Conservation (phyloP, 192 early-diverging fungal species). For the Coemansia sp. region DNA sequence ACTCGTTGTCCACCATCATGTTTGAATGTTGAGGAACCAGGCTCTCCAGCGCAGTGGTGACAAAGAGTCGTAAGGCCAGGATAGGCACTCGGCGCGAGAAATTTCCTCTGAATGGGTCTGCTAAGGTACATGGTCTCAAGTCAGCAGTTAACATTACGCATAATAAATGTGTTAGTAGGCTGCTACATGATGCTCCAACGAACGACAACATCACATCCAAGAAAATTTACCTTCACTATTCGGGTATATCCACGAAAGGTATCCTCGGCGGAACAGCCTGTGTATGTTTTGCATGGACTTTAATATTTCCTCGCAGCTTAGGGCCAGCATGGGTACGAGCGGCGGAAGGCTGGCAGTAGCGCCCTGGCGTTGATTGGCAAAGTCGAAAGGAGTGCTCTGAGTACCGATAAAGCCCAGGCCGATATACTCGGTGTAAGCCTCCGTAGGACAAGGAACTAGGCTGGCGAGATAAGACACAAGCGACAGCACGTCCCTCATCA, state of each 20-base stretch:
- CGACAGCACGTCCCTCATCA: conserved; percentile 27
- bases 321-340: conserved; percentile 32
- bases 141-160: neutral
- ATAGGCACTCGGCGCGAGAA: conserved; percentile 35
- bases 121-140: neutral
- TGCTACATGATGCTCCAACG: neutral
- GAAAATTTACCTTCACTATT: conserved; percentile 21
- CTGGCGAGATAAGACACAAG: conserved; percentile 29
- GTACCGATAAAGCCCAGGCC: conserved; percentile 21
- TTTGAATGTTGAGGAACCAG: conserved; percentile 29
- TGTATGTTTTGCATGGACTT: conserved; percentile 21
- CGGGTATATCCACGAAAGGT: conserved; percentile 48
- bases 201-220: neutral
- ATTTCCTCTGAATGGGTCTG: conserved; percentile 22
- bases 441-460: conserved; percentile 26
- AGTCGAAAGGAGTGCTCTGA: conserved; percentile 12
- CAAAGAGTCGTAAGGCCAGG: conserved; percentile 26
- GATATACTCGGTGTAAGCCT: conserved; percentile 27
- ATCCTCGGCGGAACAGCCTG: conserved; percentile 30
- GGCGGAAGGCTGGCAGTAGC: conserved; percentile 19
- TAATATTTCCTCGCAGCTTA: conserved; percentile 15
- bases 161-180: neutral
- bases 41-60: conserved; percentile 32
- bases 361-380: conserved; percentile 12
- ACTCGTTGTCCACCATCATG: conserved; percentile 29